Percentiles rank a stretch among this genome's conserved stretches.
phyloP scores from a whole-genome alignment of 2,329 filamentous ascomycete genomes.

The Fusarium sp. region DNA sequence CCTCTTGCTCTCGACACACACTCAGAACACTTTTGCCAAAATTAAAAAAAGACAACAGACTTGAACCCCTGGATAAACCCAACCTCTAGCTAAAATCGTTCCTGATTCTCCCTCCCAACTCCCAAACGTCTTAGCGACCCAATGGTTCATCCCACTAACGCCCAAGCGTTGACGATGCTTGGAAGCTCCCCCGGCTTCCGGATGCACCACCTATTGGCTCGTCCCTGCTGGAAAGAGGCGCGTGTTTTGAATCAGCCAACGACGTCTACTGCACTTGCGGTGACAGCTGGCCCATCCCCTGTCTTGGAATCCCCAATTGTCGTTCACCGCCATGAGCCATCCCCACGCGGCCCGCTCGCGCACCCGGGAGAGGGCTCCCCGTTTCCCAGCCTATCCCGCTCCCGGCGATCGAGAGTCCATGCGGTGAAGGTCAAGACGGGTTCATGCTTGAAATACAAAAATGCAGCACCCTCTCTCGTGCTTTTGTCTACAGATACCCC shows the following conservation, averaged over 20 bases:
- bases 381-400: conserved; percentile 2
- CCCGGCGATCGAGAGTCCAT: conserved; percentile 34
- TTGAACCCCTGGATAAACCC: conserved; percentile 28
- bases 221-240: conserved; percentile 31
- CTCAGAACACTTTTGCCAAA: background rate
- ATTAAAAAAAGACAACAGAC: background rate
- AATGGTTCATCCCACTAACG: conserved; percentile 41
- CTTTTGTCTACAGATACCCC: conserved; percentile 25
- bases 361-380: conserved; percentile 34
- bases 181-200: conserved; percentile 43
- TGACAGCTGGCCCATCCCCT: conserved; percentile 47
- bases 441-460: conserved; percentile 41
- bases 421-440: conserved; percentile 33
- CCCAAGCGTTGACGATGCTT: conserved; percentile 38
- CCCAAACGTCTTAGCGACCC: conserved; percentile 34
- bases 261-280: conserved; percentile 46
- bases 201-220: conserved; percentile 48
- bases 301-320: conserved; percentile 37
- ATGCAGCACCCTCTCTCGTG: conserved; percentile 42
- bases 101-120: conserved; percentile 28
- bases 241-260: conserved; percentile 36
- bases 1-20: conserved; percentile 23
- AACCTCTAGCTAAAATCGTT: conserved; percentile 40
- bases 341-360: conserved; percentile 49
- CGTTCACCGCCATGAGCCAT: conserved; percentile 48